phyloP scores from a whole-genome alignment of 2,329 filamentous ascomycete genomes.

The Hirsutella minnesotensis region DNA sequence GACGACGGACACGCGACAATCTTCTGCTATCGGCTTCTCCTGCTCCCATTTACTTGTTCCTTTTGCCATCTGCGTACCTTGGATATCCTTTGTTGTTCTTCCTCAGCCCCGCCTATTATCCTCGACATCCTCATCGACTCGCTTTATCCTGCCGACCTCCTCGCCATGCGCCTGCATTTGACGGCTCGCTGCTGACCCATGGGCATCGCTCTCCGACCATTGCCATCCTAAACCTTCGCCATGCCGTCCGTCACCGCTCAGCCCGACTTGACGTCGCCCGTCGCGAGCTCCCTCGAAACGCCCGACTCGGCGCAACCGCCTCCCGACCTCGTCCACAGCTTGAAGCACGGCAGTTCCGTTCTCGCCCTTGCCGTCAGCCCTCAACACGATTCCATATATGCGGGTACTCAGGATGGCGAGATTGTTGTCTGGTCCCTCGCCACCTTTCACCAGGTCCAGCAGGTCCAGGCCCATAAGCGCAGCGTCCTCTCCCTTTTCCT shows the following conservation, averaged over 20 bases:
- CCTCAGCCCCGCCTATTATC: no score
- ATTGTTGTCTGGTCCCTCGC: constrained; percentile 85
- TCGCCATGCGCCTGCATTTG: no score
- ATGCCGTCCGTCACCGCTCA: constrained; percentile 7
- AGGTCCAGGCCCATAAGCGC: constrained; percentile 80
- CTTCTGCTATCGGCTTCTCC: no score
- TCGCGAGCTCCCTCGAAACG: constrained; percentile 7
- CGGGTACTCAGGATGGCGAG: constrained; percentile 86
- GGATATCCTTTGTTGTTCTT: no score
- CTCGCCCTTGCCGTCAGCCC: constrained; percentile 74
- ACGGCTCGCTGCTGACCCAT: no score
- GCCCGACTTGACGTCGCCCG: constrained; percentile 6
- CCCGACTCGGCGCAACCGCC: constrained; percentile 9
- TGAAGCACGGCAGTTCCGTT: constrained; percentile 67
- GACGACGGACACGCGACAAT: no score
- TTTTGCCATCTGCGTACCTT: no score
- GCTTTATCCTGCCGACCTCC: no score
- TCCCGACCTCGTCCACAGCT: constrained; percentile 61
- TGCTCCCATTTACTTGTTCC: no score
- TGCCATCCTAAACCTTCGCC: background rate
- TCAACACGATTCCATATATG: constrained; percentile 69
- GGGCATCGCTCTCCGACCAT: background rate
- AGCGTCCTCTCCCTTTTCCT: constrained; percentile 80
- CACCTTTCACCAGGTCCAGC: constrained; percentile 69
- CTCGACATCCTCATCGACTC: no score